Evolutionary conservation across 805 yeast genomes (phyloP).

Genomic region (Lipomyces yamanashiensis): DNA sequence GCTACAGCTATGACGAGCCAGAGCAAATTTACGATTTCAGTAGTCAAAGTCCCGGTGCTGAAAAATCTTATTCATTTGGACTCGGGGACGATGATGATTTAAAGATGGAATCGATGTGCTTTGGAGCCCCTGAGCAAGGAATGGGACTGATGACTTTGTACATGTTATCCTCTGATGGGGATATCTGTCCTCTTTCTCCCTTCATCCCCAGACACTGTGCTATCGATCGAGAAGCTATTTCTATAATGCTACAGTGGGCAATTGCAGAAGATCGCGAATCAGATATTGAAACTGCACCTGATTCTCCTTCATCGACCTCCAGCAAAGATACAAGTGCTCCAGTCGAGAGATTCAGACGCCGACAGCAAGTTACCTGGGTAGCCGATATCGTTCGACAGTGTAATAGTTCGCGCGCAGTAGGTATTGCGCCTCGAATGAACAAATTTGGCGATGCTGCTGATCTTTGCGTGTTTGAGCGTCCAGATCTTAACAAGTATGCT

Average conservation of each 20-base stretch:
- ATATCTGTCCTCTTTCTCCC: constrained; percentile 66
- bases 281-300: neutral
- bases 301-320: neutral
- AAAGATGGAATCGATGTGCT: constrained; percentile 49
- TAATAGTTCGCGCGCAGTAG: constrained; percentile 6
- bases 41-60: neutral
- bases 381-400: constrained; percentile 45
- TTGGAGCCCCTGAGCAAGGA: constrained; percentile 50
- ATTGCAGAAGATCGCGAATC: constrained; percentile 40
- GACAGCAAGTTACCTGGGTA: constrained; percentile 48
- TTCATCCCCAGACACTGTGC: constrained; percentile 55
- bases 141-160: constrained; percentile 59
- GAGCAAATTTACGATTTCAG: constrained; percentile 29
- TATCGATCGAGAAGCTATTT: constrained; percentile 40
- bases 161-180: constrained; percentile 59
- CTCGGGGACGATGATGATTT: constrained; percentile 23
- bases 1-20: constrained; percentile 42
- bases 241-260: constrained; percentile 46
- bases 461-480: constrained; percentile 39
- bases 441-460: constrained; percentile 39
- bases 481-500: constrained; percentile 25
- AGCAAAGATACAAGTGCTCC: neutral
- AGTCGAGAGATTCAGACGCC: constrained; percentile 25
- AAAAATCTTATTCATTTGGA: constrained; percentile 22
- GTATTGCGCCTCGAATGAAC: constrained; percentile 19